Percentiles rank a stretch among this genome's conserved stretches.
phyloP scores from a whole-genome alignment of 805 yeast genomes.

The Metschnikowia borealis region DNA sequence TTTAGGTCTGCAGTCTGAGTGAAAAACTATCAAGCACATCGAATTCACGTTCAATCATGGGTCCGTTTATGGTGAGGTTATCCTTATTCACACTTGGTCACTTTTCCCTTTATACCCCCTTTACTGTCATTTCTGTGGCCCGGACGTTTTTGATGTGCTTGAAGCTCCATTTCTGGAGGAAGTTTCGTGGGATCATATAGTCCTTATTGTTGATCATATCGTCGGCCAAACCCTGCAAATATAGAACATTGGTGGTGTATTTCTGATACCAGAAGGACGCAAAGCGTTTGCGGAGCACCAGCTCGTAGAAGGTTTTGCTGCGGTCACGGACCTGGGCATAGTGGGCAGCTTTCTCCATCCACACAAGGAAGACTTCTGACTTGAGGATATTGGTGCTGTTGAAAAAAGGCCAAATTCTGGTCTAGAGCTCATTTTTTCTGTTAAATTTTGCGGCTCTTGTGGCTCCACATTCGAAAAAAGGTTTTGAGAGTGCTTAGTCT shows the following conservation, averaged over 20 bases:
- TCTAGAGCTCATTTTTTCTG: constrained; percentile 3
- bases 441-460: background rate
- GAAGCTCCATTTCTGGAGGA: constrained; percentile 35
- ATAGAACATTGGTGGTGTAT: constrained; percentile 20
- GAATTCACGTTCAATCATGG: no score
- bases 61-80: no score
- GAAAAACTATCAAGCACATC: no score
- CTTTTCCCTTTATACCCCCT: no score
- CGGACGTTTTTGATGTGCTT: constrained; percentile 28
- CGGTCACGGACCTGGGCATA: background rate
- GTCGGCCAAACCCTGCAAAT: constrained; percentile 29
- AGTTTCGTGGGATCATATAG: constrained; percentile 22
- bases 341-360: constrained; percentile 8
- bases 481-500: constrained; percentile 1
- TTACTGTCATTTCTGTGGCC: no score
- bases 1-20: no score
- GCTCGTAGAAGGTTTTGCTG: constrained; percentile 7
- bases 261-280: constrained; percentile 34
- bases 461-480: constrained; percentile 7
- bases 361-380: constrained; percentile 9
- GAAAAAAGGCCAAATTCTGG: constrained; percentile 6
- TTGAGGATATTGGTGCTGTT: constrained; percentile 6
- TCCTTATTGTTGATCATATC: constrained; percentile 28
- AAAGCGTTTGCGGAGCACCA: constrained; percentile 22
- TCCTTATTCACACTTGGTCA: no score